Base-by-base conservation (phyloP, 331 rosid genomes). In the Malus hybrid region DNA sequence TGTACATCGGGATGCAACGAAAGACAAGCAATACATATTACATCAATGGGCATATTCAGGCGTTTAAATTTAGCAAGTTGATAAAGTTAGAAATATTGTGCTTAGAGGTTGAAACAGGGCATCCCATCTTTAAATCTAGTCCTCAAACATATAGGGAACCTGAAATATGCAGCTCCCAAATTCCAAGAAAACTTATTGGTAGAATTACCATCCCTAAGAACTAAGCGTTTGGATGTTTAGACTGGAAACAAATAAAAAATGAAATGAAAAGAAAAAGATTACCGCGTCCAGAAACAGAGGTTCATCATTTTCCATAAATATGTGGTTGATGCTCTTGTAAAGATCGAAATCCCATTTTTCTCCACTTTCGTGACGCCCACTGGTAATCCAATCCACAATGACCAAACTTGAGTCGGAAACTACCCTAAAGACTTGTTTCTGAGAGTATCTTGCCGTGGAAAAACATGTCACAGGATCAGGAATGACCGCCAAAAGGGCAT, bases 391-490 rank as follows among this genome's bases (percentile, higher is more conserved):
- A 88, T 94, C 98, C 77, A 94, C 97, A 83, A 94, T 42, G 77
- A 88, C 89, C 90, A 94, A 81, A 87, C 82, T 94, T 66, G 98
- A 90, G 82, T 85, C 88, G 11, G 84, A 60, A 78, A 26, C 83
- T 70, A 91, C 79, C 39, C 76, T 86, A 73, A 94, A 94, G 64
- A 86, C 82, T 88, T 94, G 98, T 77, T 90, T 94, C 84, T 94
- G 98, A 74, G 75, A 55, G 92, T 90, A 91, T 75, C 95, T 90
- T 75, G 97, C 98, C 1, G 94, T 87, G 74, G 98, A 87, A 78
- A 94, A 94, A 78, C 98, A 91, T 18, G 97, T 94, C 26, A 94
- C 98, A 0, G 98, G 98, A 86, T 94, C 96, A 18, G 96, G 97
- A 81, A 94, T 81, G 33, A 94, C 81, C 39, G 91, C 95, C 83